Conservation (phyloP, 164 flowering plant genomes). For the Stephania yunnanensis region DNA sequence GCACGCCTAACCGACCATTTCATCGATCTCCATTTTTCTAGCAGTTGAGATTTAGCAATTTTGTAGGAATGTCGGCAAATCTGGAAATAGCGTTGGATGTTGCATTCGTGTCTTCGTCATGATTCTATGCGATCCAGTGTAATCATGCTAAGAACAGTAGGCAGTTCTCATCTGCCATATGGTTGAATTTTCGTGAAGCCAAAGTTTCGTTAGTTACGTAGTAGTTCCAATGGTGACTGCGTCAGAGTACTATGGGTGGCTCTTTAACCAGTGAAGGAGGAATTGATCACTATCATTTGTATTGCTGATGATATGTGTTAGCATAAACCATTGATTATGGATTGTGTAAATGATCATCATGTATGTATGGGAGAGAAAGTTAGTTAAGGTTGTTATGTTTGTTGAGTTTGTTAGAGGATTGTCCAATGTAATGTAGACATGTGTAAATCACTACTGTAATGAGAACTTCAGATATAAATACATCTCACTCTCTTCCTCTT, state of each 20-base stretch:
- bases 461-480: too few relatives aligned
- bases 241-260: not conserved
- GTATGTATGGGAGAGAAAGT: too few relatives aligned
- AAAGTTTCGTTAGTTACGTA: not conserved
- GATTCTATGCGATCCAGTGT: not conserved
- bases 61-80: too few relatives aligned
- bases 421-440: too few relatives aligned
- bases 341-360: too few relatives aligned
- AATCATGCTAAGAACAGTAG: not conserved
- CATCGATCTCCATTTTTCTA: not conserved
- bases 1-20: not conserved
- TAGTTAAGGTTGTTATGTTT: too few relatives aligned
- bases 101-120: not conserved
- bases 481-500: too few relatives aligned
- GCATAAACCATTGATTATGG: too few relatives aligned
- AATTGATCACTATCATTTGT: not conserved
- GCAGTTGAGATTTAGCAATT: not conserved
- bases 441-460: too few relatives aligned
- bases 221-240: not conserved
- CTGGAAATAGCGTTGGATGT: not conserved
- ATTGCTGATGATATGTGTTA: too few relatives aligned
- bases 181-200: not conserved
- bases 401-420: too few relatives aligned
- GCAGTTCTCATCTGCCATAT: not conserved
- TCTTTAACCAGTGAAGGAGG: not conserved